Evolutionary conservation across 2,329 filamentous ascomycete species (phyloP), one percentile per base, ranked within the genome.

Genomic region (Sclerotinia subarctica): DNA sequence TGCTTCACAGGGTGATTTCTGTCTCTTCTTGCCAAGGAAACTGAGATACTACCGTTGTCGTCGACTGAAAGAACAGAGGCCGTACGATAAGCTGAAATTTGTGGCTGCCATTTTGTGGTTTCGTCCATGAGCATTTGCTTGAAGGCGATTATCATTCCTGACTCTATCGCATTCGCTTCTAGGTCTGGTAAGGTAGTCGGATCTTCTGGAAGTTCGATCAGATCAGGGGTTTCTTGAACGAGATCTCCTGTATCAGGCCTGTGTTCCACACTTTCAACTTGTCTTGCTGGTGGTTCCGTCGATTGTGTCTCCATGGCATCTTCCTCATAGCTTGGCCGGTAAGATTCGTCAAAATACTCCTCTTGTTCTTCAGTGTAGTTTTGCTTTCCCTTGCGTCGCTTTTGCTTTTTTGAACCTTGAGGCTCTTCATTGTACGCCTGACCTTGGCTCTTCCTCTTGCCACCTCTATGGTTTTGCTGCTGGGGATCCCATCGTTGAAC

Each of bases 401-500:
- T 85, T 69, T 83, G 81, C 72, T 86, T 86, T 75, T 84, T 87
- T 19, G 74, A 73, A n/a, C 70, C 69, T 42, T 67, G 68, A 49
- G 65, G 70, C 29, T 79, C 77, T 5, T 81, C 78, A 8, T 81
- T 74, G 64, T 83, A 79, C 63, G 78, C 82, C 24, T 82, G 78
- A 3, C 76, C 52, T 49, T 83, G 78, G 38, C 74, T 81, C 76
- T 89, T 88, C 66, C 81, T 79, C 70, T 82, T 86, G 49, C 78
- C 78, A 32, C 79, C 78, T 38, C 79, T 76, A 59, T 80, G 80
- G 51, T 77, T 78, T 77, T 86, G 84, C 74, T 94, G 91, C 70
- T 93, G 89, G 4, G 86, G 85, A 78, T 96, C 92, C 94, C 94
- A 97, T 58, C 91, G 86, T 78, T 97, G 93, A 21, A 91, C 83